Percentiles rank a stretch among this genome's conserved stretches.
phyloP scores from a whole-genome alignment of 2,329 filamentous ascomycete genomes.

The Microcyclospora tardicrescens region DNA sequence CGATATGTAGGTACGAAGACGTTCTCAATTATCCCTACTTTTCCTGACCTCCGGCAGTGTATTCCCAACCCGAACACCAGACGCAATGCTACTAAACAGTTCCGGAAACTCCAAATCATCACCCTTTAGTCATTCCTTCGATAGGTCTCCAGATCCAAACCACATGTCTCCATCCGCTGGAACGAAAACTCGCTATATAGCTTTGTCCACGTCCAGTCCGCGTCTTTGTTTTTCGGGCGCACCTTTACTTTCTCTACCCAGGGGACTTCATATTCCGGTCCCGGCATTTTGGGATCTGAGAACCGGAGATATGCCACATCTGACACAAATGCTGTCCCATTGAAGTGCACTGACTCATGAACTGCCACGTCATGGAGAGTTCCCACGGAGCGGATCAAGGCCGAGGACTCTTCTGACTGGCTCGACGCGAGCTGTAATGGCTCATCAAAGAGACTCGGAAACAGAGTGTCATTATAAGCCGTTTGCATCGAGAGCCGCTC shows the following conservation, averaged over 20 bases:
- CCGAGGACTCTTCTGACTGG: constrained; percentile 5
- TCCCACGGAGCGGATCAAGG: constrained; percentile 20
- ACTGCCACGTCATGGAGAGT: constrained; percentile 15
- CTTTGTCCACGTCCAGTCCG: constrained; percentile 36
- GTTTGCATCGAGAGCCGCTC: constrained; percentile 7
- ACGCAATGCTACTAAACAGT: not conserved
- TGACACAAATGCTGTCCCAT: constrained; percentile 30
- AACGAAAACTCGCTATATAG: constrained; percentile 38
- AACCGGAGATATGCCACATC: constrained; percentile 35
- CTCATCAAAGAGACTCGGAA: constrained; percentile 17
- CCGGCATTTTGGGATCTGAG: constrained; percentile 34
- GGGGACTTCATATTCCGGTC: constrained; percentile 39
- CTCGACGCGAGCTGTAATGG: constrained; percentile 16
- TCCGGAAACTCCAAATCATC: not conserved
- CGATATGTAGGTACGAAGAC: no score
- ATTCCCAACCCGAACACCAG: no score
- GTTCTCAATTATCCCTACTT: no score
- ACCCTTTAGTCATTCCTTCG: constrained; percentile 1
- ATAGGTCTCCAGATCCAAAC: constrained; percentile 37
- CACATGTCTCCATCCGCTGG: constrained; percentile 39
- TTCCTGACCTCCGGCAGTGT: no score
- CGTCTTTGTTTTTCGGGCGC: constrained; percentile 33
- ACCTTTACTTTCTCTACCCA: constrained; percentile 28
- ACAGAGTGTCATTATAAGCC: constrained; percentile 18
- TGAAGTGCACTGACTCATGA: constrained; percentile 23